Base-by-base conservation (phyloP, 2,329 filamentous ascomycete species). In the Monascus ruber region DNA sequence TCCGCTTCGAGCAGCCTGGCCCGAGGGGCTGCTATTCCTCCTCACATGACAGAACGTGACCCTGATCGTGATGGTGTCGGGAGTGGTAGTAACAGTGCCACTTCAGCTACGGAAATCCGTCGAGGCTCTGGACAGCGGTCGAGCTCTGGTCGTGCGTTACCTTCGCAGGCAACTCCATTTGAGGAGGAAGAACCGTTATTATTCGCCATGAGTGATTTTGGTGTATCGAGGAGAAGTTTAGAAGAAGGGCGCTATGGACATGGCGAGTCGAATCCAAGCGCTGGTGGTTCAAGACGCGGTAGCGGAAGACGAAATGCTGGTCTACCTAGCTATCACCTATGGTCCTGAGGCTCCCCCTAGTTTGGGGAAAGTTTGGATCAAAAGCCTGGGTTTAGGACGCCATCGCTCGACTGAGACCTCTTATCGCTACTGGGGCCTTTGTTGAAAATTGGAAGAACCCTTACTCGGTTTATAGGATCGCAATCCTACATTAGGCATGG, bases 151-250 rank as follows among this genome's bases (percentile, higher is more conserved):
- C 59, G 63, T 25, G 47, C 54, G 6, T 47, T 51, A 8, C 50
- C 54, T 29, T 47, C 52, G 3, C 58, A 58, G 32, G 37, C 51
- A 5, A 43, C 48, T 10, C 45, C 48, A 31, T 48, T 54, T 10
- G 64, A 68, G 34, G 65, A 68, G 26, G 65, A 68, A 10, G 65
- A 68, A 40, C 64, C 64, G 6, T 47, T 68, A 5, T 49, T 68
- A 4, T 68, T 68, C 45, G 62, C 64, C 29, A 68, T 68, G 64
- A 68, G 64, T 41, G 65, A 68, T 38, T 65, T 68, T 39, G 62
- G 62, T 6, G 59, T 51, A 31, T 62, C 63, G 6, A 54, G 64
- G 31, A 58, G 64, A 37, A 67, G 64, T 40, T 47, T 66, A 24
- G 64, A 68, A 42, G 64, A 66, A 46, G 55, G 56, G 28, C 47